Conservation (phyloP, 1,284 basidiomycete species). For the Polyporus tsugae region DNA sequence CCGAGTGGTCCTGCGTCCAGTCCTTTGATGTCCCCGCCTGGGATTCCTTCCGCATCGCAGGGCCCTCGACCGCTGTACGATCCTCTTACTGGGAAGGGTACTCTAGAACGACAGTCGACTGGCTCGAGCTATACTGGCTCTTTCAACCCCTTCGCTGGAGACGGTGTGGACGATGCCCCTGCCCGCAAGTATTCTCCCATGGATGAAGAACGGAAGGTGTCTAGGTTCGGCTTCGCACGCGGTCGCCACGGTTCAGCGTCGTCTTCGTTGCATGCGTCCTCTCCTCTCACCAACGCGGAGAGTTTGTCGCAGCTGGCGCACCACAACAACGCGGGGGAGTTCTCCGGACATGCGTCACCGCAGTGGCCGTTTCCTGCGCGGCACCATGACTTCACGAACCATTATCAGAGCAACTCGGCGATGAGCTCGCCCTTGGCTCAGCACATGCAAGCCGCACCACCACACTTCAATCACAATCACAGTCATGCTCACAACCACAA, state of each 20-base stretch:
- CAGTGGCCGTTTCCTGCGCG: slow-evolving; percentile 59
- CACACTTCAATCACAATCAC: slow-evolving; percentile 43
- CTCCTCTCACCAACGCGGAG: slow-evolving; percentile 63
- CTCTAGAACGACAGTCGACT: slow-evolving; percentile 56
- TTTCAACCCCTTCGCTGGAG: slow-evolving; percentile 81
- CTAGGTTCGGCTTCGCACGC: slow-evolving; percentile 86
- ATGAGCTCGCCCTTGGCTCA: slow-evolving; percentile 58
- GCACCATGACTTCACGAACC: slow-evolving; percentile 47
- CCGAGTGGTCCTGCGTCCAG: slow-evolving; percentile 42
- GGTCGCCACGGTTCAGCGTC: slow-evolving; percentile 71
- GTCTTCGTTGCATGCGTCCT: slow-evolving; percentile 66
- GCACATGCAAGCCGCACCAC: slow-evolving; percentile 50
- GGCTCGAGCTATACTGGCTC: slow-evolving; percentile 71
- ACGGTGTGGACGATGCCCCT: slow-evolving; percentile 50
- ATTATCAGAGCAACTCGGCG: slow-evolving; percentile 46
- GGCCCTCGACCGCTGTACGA: slow-evolving; percentile 62
- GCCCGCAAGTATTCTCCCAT: slow-evolving; percentile 46
- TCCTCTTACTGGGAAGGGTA: slow-evolving; percentile 47
- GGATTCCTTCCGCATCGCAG: slow-evolving; percentile 56
- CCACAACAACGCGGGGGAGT: slow-evolving; percentile 51
- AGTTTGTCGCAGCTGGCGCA: slow-evolving; percentile 51
- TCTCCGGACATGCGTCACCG: slow-evolving; percentile 44
- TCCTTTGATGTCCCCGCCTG: slow-evolving; percentile 58
- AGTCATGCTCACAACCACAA: slow-evolving; percentile 40
- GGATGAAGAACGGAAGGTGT: slow-evolving; percentile 81